Percentiles rank a stretch among this genome's conserved stretches.
phyloP scores from a whole-genome alignment of 495 filamentous ascomycete genomes.

The Pyrenula aspistea region DNA sequence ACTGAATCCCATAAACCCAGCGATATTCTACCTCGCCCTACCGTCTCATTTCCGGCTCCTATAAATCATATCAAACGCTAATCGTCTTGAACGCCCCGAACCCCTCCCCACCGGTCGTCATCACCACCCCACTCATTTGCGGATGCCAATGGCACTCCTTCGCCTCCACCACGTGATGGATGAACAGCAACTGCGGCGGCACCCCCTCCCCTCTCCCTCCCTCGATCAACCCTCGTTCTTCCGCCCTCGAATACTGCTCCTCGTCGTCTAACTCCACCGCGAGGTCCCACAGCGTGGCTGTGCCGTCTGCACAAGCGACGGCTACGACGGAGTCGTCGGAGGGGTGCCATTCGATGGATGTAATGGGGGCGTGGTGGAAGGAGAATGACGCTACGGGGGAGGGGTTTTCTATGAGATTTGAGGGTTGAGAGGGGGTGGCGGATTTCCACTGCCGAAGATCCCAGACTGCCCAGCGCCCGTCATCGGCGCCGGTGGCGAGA shows the following conservation, averaged over 20 bases:
- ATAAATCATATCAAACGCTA: slow-evolving; percentile 30
- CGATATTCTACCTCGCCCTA: no score
- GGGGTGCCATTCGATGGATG: slow-evolving; percentile 94
- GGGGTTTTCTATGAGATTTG: slow-evolving; percentile 29
- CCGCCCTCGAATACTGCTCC: slow-evolving; percentile 68
- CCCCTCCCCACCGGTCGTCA: slow-evolving; percentile 77
- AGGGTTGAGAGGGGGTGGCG: slow-evolving; percentile 23
- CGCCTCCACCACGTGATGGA: slow-evolving; percentile 86
- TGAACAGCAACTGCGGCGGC: slow-evolving; percentile 87
- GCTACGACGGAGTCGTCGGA: slow-evolving; percentile 89
- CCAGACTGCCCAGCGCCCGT: slow-evolving; percentile 93
- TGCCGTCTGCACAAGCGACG: slow-evolving; percentile 86
- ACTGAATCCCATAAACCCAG: no score
- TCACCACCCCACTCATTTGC: slow-evolving; percentile 83
- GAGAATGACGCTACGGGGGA: slow-evolving; percentile 77
- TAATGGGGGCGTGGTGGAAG: slow-evolving; percentile 93
- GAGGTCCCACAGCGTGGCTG: slow-evolving; percentile 91
- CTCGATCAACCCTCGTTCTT: slow-evolving; percentile 16
- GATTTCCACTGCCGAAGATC: slow-evolving; percentile 87
- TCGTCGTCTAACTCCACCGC: slow-evolving; percentile 94
- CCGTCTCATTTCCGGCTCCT: neutral
- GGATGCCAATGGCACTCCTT: slow-evolving; percentile 97
- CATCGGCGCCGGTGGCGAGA: slow-evolving; percentile 84
- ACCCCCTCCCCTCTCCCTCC: slow-evolving; percentile 25
- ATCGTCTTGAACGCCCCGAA: slow-evolving; percentile 69